These are phyloP conservation scores for Austroboletus eburneus DNA, from an alignment of 768 basidiomycete species.

Conservation along the genomic window DNA sequence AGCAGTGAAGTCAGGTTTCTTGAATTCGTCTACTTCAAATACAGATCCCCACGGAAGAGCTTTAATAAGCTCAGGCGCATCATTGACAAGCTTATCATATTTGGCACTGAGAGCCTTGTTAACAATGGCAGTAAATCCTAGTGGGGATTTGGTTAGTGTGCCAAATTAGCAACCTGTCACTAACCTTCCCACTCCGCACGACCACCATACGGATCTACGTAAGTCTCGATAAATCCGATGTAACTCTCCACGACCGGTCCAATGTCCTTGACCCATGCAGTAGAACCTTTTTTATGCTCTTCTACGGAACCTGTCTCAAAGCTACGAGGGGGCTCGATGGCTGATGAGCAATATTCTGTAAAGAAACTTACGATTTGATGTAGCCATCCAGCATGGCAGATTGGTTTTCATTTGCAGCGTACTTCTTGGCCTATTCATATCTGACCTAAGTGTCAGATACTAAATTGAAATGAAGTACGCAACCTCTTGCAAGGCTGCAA, in stretches of 20 bases:
- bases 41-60: conserved; percentile 76
- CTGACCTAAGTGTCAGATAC: background rate
- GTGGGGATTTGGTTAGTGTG: background rate
- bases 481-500: conserved; percentile 58
- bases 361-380: conserved; percentile 59
- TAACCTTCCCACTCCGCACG: conserved; percentile 91
- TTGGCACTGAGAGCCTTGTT: conserved; percentile 80
- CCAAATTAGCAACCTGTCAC: background rate
- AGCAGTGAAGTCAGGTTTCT: conserved; percentile 85
- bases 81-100: conserved; percentile 70
- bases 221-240: conserved; percentile 83
- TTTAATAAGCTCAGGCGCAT: conserved; percentile 77
- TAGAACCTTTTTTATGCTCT: conserved; percentile 74
- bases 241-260: conserved; percentile 88
- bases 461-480: background rate
- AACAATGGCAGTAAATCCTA: conserved; percentile 85
- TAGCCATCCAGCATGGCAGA: conserved; percentile 71
- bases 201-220: conserved; percentile 87
- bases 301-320: conserved; percentile 77
- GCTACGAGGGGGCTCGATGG: conserved; percentile 21
- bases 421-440: conserved; percentile 58
- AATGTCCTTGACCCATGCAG: conserved; percentile 81
- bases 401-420: conserved; percentile 71
- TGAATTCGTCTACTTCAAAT: conserved; percentile 69
- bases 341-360: background rate